Percentiles rank a stretch among this genome's conserved stretches.
These are phyloP conservation scores for Flaveria linearis DNA, from an alignment of 129 eudicot genomes.

Conservation along the genomic window DNA sequence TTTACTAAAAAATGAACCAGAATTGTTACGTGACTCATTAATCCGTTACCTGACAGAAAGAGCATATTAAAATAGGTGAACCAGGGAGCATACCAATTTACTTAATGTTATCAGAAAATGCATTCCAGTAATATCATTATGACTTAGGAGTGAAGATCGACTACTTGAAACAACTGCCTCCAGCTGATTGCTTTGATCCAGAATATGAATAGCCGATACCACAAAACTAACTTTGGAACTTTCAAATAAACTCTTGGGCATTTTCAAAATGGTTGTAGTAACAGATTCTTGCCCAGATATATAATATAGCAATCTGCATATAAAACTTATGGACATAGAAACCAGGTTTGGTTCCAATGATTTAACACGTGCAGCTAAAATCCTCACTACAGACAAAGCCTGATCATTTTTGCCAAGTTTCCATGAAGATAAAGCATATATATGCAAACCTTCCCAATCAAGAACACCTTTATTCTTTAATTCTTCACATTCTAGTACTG, in stretches of 20 bases:
- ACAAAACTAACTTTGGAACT: conserved; percentile 84
- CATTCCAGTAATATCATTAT: conserved; percentile 69
- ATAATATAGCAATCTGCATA: conserved; percentile 64
- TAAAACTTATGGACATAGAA: conserved; percentile 58
- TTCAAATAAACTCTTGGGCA: conserved; percentile 71
- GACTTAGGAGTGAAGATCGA: conserved; percentile 57
- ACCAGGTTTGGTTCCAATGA: conserved; percentile 58
- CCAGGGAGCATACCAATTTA: conserved; percentile 64
- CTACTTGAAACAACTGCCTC: conserved; percentile 77
- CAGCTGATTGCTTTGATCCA: conserved; percentile 71
- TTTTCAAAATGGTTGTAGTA: conserved; percentile 60
- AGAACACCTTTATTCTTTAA: conserved; percentile 71
- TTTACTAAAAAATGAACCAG: neutral
- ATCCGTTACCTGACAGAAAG: neutral
- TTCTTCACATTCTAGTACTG: conserved; percentile 73
- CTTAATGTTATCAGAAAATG: conserved; percentile 66
- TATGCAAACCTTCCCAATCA: conserved; percentile 68
- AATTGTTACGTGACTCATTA: neutral
- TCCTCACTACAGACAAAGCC: conserved; percentile 63
- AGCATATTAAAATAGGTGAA: conserved; percentile 3
- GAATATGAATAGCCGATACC: conserved; percentile 74
- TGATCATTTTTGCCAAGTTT: conserved; percentile 70
- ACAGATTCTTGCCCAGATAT: conserved; percentile 72
- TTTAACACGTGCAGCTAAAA: conserved; percentile 59
- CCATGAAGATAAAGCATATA: conserved; percentile 78